These are phyloP conservation scores for Heliosperma pusillum DNA, from an alignment of 148 eudicot genomes.

Conservation along the genomic window DNA sequence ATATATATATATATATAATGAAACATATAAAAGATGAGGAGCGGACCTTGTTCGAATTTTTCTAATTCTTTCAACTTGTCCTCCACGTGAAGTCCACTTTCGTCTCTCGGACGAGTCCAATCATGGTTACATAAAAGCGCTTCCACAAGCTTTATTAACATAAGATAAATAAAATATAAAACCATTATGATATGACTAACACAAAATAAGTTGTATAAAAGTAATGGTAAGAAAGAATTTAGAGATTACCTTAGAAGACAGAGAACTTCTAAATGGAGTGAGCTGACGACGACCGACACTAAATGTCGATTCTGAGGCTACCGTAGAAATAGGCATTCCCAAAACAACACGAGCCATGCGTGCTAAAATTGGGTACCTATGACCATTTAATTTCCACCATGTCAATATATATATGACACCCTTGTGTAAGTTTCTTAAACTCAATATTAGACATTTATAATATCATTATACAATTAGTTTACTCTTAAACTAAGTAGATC, in stretches of 20 bases:
- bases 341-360: conserved; percentile 10
- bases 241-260: not conserved
- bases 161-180: not conserved
- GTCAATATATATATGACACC: not conserved
- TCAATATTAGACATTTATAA: no score
- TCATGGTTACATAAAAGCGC: conserved; percentile 6
- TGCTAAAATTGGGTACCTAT: conserved; percentile 10
- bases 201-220: not conserved
- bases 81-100: not conserved
- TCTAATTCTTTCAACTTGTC: no score
- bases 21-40: no score
- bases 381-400: conserved; percentile 13
- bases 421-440: no score
- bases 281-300: conserved; percentile 21
- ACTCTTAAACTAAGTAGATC: no score
- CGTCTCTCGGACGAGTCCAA: not conserved
- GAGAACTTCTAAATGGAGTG: conserved; percentile 22
- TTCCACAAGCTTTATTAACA: not conserved
- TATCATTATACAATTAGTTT: no score
- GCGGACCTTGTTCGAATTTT: no score
- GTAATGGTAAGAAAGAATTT: not conserved
- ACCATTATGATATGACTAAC: not conserved
- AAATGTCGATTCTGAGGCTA: conserved; percentile 6
- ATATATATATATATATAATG: no score
- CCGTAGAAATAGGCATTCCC: conserved; percentile 8